Evolutionary conservation across 1,284 basidiomycete species (phyloP).

Genomic region (Rhodotorula sp.): DNA sequence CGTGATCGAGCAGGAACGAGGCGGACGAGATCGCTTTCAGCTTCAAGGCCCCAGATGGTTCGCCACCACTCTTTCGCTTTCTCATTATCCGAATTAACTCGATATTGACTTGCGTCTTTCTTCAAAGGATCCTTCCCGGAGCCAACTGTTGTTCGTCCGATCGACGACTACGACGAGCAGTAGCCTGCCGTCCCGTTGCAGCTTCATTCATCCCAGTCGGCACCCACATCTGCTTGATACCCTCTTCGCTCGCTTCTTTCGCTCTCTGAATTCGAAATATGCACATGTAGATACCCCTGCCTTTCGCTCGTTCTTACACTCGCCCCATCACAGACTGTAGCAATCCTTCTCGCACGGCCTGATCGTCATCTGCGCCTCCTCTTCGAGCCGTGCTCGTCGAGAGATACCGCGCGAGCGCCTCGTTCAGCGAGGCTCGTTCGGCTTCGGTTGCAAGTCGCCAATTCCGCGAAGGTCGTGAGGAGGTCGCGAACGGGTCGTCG

Average conservation of each 20-base stretch:
- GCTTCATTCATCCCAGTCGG: background rate
- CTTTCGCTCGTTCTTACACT: background rate
- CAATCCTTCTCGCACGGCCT: background rate
- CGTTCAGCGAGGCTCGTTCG: background rate
- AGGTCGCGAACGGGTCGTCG: conserved; percentile 26
- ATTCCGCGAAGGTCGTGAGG: conserved; percentile 12
- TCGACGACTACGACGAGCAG: conserved; percentile 23
- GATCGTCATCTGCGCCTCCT: background rate
- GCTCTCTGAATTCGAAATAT: background rate
- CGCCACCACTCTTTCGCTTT: background rate
- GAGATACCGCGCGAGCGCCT: background rate
- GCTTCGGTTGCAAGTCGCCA: background rate
- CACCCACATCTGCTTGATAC: background rate
- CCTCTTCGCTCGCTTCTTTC: background rate
- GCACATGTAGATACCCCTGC: conserved; percentile 2
- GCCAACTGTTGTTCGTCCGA: conserved; percentile 14
- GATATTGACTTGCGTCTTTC: too few relatives aligned
- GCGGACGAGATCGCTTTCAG: conserved; percentile 30
- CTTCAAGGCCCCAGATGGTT: conserved; percentile 26
- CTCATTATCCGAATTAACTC: background rate
- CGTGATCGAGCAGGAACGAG: conserved; percentile 11
- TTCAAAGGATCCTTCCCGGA: conserved; percentile 8
- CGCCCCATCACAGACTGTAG: background rate
- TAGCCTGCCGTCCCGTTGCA: background rate
- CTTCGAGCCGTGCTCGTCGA: background rate